phyloP scores from a whole-genome alignment of 805 yeast species.

The Candida schatavii region DNA sequence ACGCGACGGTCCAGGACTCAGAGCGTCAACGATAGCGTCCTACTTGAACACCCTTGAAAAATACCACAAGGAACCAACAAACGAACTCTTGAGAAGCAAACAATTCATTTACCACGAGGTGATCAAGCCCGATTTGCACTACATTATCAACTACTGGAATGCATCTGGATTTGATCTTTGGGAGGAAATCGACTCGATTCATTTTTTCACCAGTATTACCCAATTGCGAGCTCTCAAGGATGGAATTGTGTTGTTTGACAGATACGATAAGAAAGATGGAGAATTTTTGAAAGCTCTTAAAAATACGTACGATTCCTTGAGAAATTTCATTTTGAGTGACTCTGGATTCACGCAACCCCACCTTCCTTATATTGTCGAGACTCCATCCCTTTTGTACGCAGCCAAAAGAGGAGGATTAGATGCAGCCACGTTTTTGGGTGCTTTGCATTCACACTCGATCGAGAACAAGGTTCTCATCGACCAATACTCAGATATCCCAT shows the following conservation, averaged over 20 bases:
- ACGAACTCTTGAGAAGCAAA: conserved; percentile 22
- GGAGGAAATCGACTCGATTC: conserved; percentile 81
- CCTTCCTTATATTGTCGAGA: conserved; percentile 64
- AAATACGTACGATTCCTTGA: conserved; percentile 30
- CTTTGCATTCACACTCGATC: conserved; percentile 46
- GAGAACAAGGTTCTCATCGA: conserved; percentile 25
- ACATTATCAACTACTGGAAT: conserved; percentile 60
- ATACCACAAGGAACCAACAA: conserved; percentile 18
- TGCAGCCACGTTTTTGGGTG: conserved; percentile 64
- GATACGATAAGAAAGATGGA: conserved; percentile 17
- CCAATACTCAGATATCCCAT: conserved; percentile 48
- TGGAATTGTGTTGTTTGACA: conserved; percentile 45
- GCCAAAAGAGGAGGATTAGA: conserved; percentile 71
- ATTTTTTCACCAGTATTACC: conserved; percentile 74
- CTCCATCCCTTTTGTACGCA: conserved; percentile 46
- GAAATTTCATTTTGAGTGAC: conserved; percentile 35
- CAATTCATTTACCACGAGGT: conserved; percentile 49
- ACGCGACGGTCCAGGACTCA: conserved; percentile 88
- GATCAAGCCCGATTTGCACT: conserved; percentile 68
- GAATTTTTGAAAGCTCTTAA: conserved; percentile 28
- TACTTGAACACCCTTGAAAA: conserved; percentile 46
- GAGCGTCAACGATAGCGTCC: conserved; percentile 61
- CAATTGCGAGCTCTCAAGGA: conserved; percentile 67
- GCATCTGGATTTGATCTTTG: conserved; percentile 78
- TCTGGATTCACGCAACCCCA: conserved; percentile 41